phyloP scores from a whole-genome alignment of 2,329 filamentous ascomycete species.

The Didymella keratinophila region DNA sequence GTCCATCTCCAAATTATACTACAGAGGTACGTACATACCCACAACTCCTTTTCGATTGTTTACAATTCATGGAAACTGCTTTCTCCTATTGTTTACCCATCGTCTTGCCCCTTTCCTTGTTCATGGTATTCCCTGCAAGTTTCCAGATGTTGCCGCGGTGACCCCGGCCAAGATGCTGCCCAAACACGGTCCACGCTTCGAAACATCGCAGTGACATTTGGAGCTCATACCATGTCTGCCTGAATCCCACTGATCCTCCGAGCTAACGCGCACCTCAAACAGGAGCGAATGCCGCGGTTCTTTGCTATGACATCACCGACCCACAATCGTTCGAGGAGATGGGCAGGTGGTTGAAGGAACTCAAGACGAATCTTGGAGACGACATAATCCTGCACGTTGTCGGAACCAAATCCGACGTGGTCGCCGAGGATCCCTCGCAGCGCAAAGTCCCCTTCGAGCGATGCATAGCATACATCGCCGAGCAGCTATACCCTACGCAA shows the following conservation, averaged over 20 bases:
- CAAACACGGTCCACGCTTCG: conserved; percentile 11
- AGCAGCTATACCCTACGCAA: conserved; percentile 81
- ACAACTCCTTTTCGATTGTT: background rate
- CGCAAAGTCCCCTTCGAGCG: conserved; percentile 92
- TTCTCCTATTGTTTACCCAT: background rate
- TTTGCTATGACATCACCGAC: conserved; percentile 94
- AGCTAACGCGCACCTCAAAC: conserved; percentile 6
- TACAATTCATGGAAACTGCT: background rate
- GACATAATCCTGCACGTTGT: conserved; percentile 93
- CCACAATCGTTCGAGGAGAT: conserved; percentile 87
- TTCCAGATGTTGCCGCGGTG: conserved; percentile 10
- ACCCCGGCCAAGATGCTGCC: conserved; percentile 17
- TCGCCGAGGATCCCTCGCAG: conserved; percentile 78
- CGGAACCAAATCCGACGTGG: conserved; percentile 80
- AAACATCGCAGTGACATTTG: conserved; percentile 7
- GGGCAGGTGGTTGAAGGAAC: conserved; percentile 87
- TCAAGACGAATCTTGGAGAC: conserved; percentile 76
- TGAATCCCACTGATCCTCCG: background rate
- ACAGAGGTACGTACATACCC: conserved; percentile 63
- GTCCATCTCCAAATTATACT: conserved; percentile 93
- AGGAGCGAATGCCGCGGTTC: conserved; percentile 89
- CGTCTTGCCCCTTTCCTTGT: conserved; percentile 15
- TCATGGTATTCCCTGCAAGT: conserved; percentile 9
- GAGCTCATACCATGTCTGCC: conserved; percentile 5
- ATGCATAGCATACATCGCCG: conserved; percentile 94